Conservation (phyloP, 441 rosid genomes). For the Cnidoscolus chayamansa region DNA sequence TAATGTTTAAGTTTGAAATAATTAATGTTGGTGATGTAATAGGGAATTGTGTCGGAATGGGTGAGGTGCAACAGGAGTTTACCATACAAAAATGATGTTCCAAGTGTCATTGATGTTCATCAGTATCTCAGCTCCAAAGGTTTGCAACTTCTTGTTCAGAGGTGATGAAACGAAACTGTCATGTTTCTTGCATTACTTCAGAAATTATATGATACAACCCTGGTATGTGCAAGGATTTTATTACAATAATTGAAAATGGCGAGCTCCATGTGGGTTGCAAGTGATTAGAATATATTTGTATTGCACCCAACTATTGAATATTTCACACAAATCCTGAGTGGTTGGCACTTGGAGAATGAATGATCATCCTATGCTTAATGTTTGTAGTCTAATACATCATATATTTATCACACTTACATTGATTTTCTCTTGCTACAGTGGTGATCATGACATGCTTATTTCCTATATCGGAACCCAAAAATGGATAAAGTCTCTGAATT, state of each 20-base stretch:
- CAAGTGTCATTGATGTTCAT: constrained; percentile 26
- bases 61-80: constrained; percentile 26
- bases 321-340: too few species aligned
- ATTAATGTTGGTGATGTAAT: not conserved
- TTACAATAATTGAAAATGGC: too few species aligned
- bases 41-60: constrained; percentile 29
- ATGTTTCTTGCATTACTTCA: too few species aligned
- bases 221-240: too few species aligned
- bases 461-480: constrained; percentile 23
- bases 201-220: too few species aligned
- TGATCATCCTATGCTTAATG: too few species aligned
- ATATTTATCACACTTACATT: not conserved
- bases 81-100: constrained; percentile 20
- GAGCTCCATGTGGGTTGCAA: too few species aligned
- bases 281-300: too few species aligned
- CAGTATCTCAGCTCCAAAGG: constrained; percentile 26
- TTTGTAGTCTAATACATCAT: too few species aligned
- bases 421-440: constrained; percentile 20
- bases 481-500: constrained; percentile 27
- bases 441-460: constrained; percentile 35
- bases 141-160: constrained; percentile 30
- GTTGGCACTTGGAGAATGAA: too few species aligned
- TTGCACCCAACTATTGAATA: too few species aligned
- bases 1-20: not conserved
- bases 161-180: constrained; percentile 14